phyloP scores from a whole-genome alignment of 1,284 basidiomycete genomes.

The Erythrobasidium hasegawianum region DNA sequence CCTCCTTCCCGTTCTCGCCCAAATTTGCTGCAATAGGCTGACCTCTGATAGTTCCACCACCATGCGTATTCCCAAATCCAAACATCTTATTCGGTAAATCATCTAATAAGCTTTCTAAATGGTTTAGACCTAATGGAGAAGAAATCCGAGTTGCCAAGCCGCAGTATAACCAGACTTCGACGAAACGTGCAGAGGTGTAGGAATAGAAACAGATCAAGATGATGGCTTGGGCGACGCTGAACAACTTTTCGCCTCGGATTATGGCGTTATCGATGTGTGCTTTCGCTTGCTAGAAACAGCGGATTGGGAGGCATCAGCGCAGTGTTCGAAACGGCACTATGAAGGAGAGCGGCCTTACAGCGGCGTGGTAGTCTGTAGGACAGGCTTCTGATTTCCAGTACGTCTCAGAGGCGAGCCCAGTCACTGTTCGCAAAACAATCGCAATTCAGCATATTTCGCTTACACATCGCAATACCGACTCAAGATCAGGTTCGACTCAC shows the following conservation, averaged over 20 bases:
- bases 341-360: constrained; percentile 49
- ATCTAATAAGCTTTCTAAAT: constrained; percentile 32
- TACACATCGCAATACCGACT: no score
- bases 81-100: constrained; percentile 6
- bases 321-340: no score
- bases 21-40: no score
- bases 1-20: no score
- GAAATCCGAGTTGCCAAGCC: constrained; percentile 77
- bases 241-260: constrained; percentile 75
- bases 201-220: constrained; percentile 79
- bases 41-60: no score
- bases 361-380: constrained; percentile 77
- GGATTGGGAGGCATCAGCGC: no score
- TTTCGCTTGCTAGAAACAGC: constrained; percentile 57
- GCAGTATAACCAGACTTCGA: constrained; percentile 82
- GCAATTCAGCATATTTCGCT: background rate
- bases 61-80: background rate
- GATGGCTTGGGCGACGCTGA: constrained; percentile 76
- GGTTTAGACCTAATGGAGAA: constrained; percentile 60
- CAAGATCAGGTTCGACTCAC: no score
- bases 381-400: constrained; percentile 39
- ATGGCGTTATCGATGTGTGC: constrained; percentile 77
- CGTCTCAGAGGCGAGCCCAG: constrained; percentile 36
- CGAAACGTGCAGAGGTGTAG: constrained; percentile 79
- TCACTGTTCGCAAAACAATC: constrained; percentile 48